Evolutionary conservation across 2,329 filamentous ascomycete genomes (phyloP), one percentile per base, ranked within the genome.

Genomic region (Septoria linicola): DNA sequence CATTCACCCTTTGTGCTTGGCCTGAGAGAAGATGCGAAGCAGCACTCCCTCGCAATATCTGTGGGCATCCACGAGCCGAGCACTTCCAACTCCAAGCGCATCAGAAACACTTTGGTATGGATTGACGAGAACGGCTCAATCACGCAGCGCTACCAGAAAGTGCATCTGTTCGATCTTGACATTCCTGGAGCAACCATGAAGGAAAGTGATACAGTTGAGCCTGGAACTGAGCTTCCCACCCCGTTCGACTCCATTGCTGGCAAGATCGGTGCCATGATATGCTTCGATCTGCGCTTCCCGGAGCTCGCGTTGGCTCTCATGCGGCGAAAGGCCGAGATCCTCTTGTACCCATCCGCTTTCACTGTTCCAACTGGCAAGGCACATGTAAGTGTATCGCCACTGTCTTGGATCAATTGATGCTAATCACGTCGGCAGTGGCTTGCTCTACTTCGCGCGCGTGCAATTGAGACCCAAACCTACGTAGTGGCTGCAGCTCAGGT

Each of bases 341-440:
- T 96, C 42, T 83, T 89, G 0, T 96, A 92, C 66, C 92, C 92
- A 0, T 92, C 88, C 4, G 92, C 92, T 3, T 97, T 96, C 66
- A 96, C 91, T 0, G 79, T 95, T 0, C 83, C 86, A 1, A 96
- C 92, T 0, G 92, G 92, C 0, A 78, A 76, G 50, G 88, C 88
- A 1, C 92, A 96, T 25, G 42, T 45, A 36, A 4, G 42, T 36
- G 13, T 13, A 11, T 5, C 3, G 32, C 14, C 30, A n/a, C 20
- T 13, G 21, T 36, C 8, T 16, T n/a, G 14, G 5, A 16, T 6
- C 11, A 19, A 17, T n/a, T n/a, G 8, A 27, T 20, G n/a, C 42
- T 45, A 30, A 45, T 34, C 5, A 11, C 8, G 2, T 23, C 7
- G 1, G 23, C 20, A 45, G 71, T 97, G 92, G 92, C 83, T 89